A percentile compares a stretch with the other conserved stretches of the same genome.
Evolutionary conservation across 345 rosid species (phyloP).

Genomic region (Brassica juncea): DNA sequence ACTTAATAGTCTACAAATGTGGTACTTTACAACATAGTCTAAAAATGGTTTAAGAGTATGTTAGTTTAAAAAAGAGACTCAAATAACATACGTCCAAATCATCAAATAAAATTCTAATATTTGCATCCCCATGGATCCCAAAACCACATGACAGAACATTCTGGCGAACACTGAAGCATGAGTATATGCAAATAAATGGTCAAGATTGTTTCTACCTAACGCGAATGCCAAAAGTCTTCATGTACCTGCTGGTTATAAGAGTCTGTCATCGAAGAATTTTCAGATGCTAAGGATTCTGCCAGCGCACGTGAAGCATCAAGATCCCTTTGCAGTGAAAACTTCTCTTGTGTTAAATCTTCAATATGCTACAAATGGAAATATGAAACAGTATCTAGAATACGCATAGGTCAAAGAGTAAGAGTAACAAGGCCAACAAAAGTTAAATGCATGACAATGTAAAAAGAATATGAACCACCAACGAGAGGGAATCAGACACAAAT

Average conservation of each 20-base stretch:
- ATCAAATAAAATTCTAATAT: slow-evolving; percentile 12
- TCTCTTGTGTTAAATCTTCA: slow-evolving; percentile 97
- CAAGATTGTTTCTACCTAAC: slow-evolving; percentile 14
- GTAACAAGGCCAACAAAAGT: not conserved
- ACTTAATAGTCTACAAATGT: not conserved
- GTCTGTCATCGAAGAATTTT: slow-evolving; percentile 91
- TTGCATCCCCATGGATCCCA: slow-evolving; percentile 19
- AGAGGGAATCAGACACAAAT: slow-evolving; percentile 5
- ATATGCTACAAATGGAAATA: slow-evolving; percentile 66
- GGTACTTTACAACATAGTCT: not conserved
- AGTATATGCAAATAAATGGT: not conserved
- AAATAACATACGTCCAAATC: not conserved
- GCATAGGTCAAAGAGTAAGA: slow-evolving; percentile 1
- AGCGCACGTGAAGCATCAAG: slow-evolving; percentile 90
- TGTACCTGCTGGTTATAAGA: slow-evolving; percentile 90
- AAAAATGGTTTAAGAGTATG: not conserved
- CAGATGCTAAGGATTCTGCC: slow-evolving; percentile 94
- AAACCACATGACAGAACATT: slow-evolving; percentile 21
- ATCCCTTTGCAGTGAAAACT: slow-evolving; percentile 91
- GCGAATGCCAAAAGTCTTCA: slow-evolving; percentile 12
- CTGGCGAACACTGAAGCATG: slow-evolving; percentile 15
- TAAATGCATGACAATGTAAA: not conserved
- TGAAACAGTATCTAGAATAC: slow-evolving; percentile 25
- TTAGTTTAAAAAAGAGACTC: not conserved
- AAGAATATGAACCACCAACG: not conserved